These are phyloP conservation scores for Heliamphora exappendiculata DNA, from an alignment of 148 eudicot species.

Conservation along the genomic window DNA sequence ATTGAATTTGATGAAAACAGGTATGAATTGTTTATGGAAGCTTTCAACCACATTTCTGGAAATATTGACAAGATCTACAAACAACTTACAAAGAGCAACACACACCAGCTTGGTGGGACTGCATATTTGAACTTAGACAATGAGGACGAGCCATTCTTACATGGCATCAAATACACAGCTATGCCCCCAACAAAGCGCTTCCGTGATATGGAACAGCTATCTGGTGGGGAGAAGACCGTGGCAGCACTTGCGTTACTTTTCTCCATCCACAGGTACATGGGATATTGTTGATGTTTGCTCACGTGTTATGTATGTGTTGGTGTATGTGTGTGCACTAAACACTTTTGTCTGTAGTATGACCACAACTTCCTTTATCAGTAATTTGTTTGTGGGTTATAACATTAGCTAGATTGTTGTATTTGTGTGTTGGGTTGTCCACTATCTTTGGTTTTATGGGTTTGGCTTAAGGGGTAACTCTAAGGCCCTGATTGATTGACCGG, in stretches of 20 bases:
- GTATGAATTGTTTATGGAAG: slow-evolving; percentile 72
- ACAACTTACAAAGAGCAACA: slow-evolving; percentile 79
- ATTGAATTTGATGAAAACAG: slow-evolving; percentile 34
- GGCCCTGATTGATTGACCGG: no score
- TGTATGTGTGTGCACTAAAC: neutral
- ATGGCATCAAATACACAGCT: slow-evolving; percentile 85
- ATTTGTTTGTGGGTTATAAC: neutral
- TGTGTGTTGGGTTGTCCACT: neutral
- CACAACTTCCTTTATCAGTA: neutral
- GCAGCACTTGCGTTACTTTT: slow-evolving; percentile 96
- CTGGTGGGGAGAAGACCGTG: slow-evolving; percentile 99
- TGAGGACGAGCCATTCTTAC: slow-evolving; percentile 82
- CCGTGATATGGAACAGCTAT: slow-evolving; percentile 95
- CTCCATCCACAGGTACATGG: slow-evolving; percentile 78
- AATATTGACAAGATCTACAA: slow-evolving; percentile 95
- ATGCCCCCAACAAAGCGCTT: slow-evolving; percentile 99
- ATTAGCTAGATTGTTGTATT: neutral
- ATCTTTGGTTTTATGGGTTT: neutral
- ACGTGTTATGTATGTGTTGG: neutral
- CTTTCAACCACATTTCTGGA: slow-evolving; percentile 73
- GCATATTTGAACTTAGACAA: slow-evolving; percentile 90
- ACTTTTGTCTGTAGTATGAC: neutral
- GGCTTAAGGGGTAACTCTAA: neutral
- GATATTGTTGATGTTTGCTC: neutral
- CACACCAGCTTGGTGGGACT: slow-evolving; percentile 91